Evolutionary conservation across 805 yeast genomes (phyloP).

Genomic region (Starmera dryadoides): DNA sequence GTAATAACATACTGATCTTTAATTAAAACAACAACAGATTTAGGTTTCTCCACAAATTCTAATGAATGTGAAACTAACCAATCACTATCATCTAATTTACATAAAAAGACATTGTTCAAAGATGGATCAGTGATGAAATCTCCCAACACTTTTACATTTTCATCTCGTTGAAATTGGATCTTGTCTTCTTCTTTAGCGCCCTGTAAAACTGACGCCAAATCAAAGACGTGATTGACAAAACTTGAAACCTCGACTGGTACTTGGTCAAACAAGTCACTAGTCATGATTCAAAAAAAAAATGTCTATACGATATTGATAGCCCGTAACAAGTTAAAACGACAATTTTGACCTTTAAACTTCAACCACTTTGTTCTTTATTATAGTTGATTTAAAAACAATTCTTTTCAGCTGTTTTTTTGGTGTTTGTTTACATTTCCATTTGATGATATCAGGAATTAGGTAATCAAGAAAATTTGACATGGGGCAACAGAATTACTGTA

Average conservation of each 20-base stretch:
- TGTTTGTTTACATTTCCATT: too few species aligned
- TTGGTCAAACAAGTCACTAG: slow-evolving; percentile 7
- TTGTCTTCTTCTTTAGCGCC: slow-evolving; percentile 20
- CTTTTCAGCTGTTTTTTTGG: too few species aligned
- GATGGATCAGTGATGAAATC: slow-evolving; percentile 15
- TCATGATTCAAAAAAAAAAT: slow-evolving; percentile 22
- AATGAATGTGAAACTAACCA: slow-evolving; percentile 11
- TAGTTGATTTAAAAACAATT: too few species aligned
- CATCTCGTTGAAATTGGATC: slow-evolving; percentile 17
- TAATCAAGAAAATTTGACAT: too few species aligned
- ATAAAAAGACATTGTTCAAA: slow-evolving; percentile 19
- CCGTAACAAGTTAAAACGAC: too few species aligned
- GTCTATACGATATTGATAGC: too few species aligned
- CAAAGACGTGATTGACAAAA: slow-evolving; percentile 9
- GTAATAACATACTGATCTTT: slow-evolving; percentile 32
- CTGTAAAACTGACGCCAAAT: slow-evolving; percentile 21
- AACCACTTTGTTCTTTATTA: too few species aligned
- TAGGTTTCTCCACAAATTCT: slow-evolving; percentile 4
- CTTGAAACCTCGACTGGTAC: too few species aligned
- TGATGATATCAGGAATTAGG: too few species aligned
- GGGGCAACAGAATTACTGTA: too few species aligned
- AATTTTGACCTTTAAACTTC: too few species aligned
- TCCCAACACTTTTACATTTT: slow-evolving; percentile 5
- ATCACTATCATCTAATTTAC: slow-evolving; percentile 6
- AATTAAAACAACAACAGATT: slow-evolving; percentile 31